phyloP scores from a whole-genome alignment of 1,284 basidiomycete genomes.

The Takashimella tepidaria region DNA sequence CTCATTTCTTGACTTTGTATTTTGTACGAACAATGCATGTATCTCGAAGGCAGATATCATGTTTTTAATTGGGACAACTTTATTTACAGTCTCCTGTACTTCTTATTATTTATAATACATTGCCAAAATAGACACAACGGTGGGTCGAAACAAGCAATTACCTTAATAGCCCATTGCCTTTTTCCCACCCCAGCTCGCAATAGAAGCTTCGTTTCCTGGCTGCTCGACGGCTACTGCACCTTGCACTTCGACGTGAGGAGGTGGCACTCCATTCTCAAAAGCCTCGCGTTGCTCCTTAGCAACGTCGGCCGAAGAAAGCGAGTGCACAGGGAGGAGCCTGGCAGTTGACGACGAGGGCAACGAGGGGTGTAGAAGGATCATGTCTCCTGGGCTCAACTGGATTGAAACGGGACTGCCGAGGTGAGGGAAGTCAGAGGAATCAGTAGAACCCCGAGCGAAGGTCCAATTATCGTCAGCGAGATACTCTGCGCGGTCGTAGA shows the following conservation, averaged over 20 bases:
- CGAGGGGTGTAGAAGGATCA: conserved; percentile 33
- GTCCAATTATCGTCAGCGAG: conserved; percentile 35
- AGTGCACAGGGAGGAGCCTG: conserved; percentile 28
- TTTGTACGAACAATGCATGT: too few relatives aligned
- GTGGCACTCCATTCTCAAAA: conserved; percentile 39
- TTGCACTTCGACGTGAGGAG: conserved; percentile 17
- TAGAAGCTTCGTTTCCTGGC: conserved; percentile 13
- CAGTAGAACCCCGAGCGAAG: conserved; percentile 4
- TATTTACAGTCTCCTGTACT: too few relatives aligned
- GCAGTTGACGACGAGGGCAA: conserved; percentile 2
- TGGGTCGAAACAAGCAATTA: too few relatives aligned
- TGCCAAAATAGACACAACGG: too few relatives aligned
- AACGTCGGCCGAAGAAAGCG: conserved; percentile 18
- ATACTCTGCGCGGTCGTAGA: conserved; percentile 33
- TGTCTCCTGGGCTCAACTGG: conserved; percentile 34
- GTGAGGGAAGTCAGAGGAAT: conserved; percentile 22
- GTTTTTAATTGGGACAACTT: too few relatives aligned
- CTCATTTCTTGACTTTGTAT: too few relatives aligned
- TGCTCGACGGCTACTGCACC: conserved; percentile 27
- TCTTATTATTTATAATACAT: too few relatives aligned
- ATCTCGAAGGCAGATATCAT: too few relatives aligned
- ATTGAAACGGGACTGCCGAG: conserved; percentile 19
- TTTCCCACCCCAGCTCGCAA: conserved; percentile 26
- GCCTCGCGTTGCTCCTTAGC: conserved; percentile 28
- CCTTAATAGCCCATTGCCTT: conserved; percentile 37